These are phyloP conservation scores for Ophiostoma sp. DNA, from an alignment of 2,329 filamentous ascomycete genomes.

Conservation along the genomic window DNA sequence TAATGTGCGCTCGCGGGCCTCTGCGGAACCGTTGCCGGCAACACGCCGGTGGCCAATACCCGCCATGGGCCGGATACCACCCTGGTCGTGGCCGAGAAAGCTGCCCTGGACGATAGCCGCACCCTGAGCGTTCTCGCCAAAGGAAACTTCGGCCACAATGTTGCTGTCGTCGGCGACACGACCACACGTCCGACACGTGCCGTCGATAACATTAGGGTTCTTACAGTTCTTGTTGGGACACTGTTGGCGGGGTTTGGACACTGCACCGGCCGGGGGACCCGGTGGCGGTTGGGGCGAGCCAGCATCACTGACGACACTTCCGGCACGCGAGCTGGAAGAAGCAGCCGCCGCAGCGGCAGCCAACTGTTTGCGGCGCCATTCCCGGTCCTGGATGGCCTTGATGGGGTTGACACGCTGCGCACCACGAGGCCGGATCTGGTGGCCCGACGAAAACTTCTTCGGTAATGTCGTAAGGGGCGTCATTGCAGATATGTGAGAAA, in stretches of 20 bases:
- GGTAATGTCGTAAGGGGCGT: slow-evolving; percentile 27
- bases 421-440: slow-evolving; percentile 28
- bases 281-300: slow-evolving; percentile 8
- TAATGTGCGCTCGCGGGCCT: slow-evolving; percentile 55
- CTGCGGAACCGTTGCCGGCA: slow-evolving; percentile 48
- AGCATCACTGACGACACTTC: slow-evolving; percentile 19
- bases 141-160: slow-evolving; percentile 87
- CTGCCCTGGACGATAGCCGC: slow-evolving; percentile 87
- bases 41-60: slow-evolving; percentile 54
- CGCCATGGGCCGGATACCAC: slow-evolving; percentile 63
- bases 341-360: slow-evolving; percentile 29
- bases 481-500: slow-evolving; percentile 13
- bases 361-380: slow-evolving; percentile 40
- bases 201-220: slow-evolving; percentile 57
- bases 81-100: slow-evolving; percentile 80
- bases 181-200: slow-evolving; percentile 78
- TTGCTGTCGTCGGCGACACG: slow-evolving; percentile 77
- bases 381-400: slow-evolving; percentile 49
- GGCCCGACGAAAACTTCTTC: slow-evolving; percentile 27
- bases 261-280: slow-evolving; percentile 18
- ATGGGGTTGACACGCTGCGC: slow-evolving; percentile 40
- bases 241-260: slow-evolving; percentile 32
- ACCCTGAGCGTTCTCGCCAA: slow-evolving; percentile 80
- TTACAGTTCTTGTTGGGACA: slow-evolving; percentile 57
- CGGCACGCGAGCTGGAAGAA: slow-evolving; percentile 12